Evolutionary conservation across 345 rosid species (phyloP), one percentile per base, ranked within the genome.

Genomic region (Salix dunnii): DNA sequence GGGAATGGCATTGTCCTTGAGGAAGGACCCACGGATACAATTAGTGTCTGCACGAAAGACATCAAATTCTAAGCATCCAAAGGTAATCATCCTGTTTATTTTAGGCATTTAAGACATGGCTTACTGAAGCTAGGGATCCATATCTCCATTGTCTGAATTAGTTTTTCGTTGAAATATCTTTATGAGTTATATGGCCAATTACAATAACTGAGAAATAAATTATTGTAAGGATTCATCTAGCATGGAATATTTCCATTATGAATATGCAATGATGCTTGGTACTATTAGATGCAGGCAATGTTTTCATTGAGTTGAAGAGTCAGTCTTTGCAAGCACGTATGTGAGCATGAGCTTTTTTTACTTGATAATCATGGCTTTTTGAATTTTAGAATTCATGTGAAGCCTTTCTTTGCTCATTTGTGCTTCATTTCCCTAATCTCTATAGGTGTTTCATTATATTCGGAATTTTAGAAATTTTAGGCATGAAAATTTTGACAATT

Each of bases 11-110:
- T 84, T 93, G 48, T 83, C 91, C 16, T 90, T 82, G 81, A 86
- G 85, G 82, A 91, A 90, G 88, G 96, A 96, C 82, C 92, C 88
- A 77, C 92, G 90, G 61, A 76, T 91, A 33, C 90, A 90, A 27
- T 84, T 96, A 75, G 91, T 96, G 77, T 86, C 97, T 11, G 67
- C 91, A 10, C 79, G 73, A 64, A 85, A 81, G 77, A 71, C 72
- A 33, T 58, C 66, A 68, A 76, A 76, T 80, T 77, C 77, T 35
- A 85, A 84, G 76, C 84, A 85, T 81, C 70, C 85, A 7, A 89
- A 91, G 97, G 98, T 92, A 43, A 43, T 43, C 67, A 84, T 64
- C 0, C 38, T 23, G 21, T 63, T 64, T 79, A 61, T 53, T 67
- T 51, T 55, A 33, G n/a, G 42, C 67, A 30, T 31, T 46, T 55